Base-by-base conservation (phyloP, 106 monocot species). In the Apostasia shenzhenica region DNA sequence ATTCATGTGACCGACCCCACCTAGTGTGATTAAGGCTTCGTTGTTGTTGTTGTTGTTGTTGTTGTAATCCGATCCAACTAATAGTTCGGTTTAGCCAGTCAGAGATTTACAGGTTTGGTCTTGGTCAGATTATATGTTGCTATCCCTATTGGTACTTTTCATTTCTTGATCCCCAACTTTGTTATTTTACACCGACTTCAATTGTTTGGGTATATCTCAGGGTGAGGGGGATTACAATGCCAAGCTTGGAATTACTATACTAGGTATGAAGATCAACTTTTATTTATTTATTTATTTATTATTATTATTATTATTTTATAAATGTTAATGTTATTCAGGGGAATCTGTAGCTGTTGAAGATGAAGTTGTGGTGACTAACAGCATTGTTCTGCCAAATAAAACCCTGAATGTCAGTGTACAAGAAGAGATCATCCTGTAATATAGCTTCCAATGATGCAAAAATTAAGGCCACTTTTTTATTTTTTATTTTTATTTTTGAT, bases 301-400 rank as follows among this genome's bases (percentile, higher is more conserved):
- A n/a, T 54, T 2, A 48, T 43, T 44, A 62, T 39, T 1, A 0
- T 41, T 42, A 2, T 1, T 9, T 11, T 9, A 42, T 61, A 11
- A 42, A 2, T 0, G 2, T 61, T 12, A 8, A 0, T 1, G 0
- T 7, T 6, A 48, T 72, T 44, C 81, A 97, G 97, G 97, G 46
- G 97, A 97, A 78, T 70, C 92, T 43, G 97, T 92, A 54, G 70
- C 52, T 5, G 97, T 97, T 42, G 92, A 97, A 69, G 92, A 97
- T 63, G 97, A 97, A 77, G 85, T 97, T 0, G 97, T 97, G 41
- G 92, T 97, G 61, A 68, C 90, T 59, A 90, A 97, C 61, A 78
- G 97, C 81, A 92, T 97, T 8, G 89, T 97, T 48, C 81, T 97
- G 5, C 97, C 92, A 14, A 89, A 97, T 59, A 97, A 97, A 49